Conservation (phyloP, 257 asterid species). For the Nicotiana knightiana region DNA sequence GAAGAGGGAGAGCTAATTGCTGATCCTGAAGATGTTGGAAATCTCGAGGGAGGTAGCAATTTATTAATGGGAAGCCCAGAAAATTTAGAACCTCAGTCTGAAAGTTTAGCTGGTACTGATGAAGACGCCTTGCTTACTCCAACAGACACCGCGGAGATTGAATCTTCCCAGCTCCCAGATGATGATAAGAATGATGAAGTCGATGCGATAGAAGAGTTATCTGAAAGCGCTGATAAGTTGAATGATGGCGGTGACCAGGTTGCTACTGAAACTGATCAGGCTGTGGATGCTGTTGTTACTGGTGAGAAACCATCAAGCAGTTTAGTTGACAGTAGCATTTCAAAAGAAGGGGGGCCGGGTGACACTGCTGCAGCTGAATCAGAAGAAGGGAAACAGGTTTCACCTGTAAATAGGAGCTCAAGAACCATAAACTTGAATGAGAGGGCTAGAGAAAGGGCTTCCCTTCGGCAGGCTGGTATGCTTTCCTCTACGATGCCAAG, state of each 20-base stretch:
- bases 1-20: slow-evolving; percentile 78
- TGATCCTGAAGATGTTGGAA: slow-evolving; percentile 35
- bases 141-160: slow-evolving; percentile 57
- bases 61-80: slow-evolving; percentile 31
- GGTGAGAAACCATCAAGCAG: slow-evolving; percentile 37
- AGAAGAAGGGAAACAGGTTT: slow-evolving; percentile 26
- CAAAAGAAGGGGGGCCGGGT: slow-evolving; percentile 40
- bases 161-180: slow-evolving; percentile 35
- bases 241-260: slow-evolving; percentile 35
- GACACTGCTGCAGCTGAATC: slow-evolving; percentile 18
- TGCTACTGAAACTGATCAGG: slow-evolving; percentile 33
- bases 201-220: slow-evolving; percentile 25
- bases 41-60: slow-evolving; percentile 43
- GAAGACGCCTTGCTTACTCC: slow-evolving; percentile 23
- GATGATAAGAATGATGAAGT: slow-evolving; percentile 41
- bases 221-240: slow-evolving; percentile 32
- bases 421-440: slow-evolving; percentile 60
- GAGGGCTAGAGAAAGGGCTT: slow-evolving; percentile 60
- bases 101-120: slow-evolving; percentile 37
- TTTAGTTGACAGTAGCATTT: slow-evolving; percentile 30
- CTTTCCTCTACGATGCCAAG: slow-evolving; percentile 33
- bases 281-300: slow-evolving; percentile 14
- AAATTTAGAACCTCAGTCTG: slow-evolving; percentile 35
- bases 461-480: slow-evolving; percentile 47
- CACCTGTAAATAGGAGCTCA: slow-evolving; percentile 34